A percentile compares a stretch with the other conserved stretches of the same genome.
These are phyloP conservation scores for Arthrinium puccinioides DNA, from an alignment of 2,329 filamentous ascomycete species.

Conservation along the genomic window DNA sequence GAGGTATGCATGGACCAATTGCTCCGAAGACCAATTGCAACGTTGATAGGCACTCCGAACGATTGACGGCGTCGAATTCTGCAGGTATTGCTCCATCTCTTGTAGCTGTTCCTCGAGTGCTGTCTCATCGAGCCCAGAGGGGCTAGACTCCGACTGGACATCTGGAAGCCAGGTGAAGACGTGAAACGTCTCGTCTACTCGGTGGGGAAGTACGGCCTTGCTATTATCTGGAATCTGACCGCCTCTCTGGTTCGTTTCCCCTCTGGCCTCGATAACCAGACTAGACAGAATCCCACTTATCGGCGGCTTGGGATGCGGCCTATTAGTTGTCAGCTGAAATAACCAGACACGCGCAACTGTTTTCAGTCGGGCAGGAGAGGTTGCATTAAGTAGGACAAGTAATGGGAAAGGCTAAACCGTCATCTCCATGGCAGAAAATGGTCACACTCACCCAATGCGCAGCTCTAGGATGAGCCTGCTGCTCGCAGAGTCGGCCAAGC, in stretches of 20 bases:
- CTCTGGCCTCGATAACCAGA: too few relatives aligned
- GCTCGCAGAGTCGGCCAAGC: conserved; percentile 9
- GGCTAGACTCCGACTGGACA: not conserved
- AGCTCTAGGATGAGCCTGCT: conserved; percentile 10
- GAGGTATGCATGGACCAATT: conserved; percentile 9
- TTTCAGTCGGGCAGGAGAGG: too few relatives aligned
- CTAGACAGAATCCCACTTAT: too few relatives aligned
- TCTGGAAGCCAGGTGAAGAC: conserved; percentile 12
- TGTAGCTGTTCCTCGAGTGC: conserved; percentile 5
- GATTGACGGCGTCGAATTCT: conserved; percentile 6
- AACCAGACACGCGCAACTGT: too few relatives aligned
- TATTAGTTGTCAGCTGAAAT: too few relatives aligned
- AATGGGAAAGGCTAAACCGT: too few relatives aligned
- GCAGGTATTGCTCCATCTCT: conserved; percentile 9
- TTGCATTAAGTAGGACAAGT: too few relatives aligned
- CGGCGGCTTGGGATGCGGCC: too few relatives aligned
- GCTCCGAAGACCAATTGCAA: conserved; percentile 10
- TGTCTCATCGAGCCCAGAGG: not conserved
- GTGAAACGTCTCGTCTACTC: conserved; percentile 8
- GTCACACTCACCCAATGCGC: conserved; percentile 7
- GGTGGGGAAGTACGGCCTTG: too few relatives aligned
- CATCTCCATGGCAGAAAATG: too few relatives aligned
- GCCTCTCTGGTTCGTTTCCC: too few relatives aligned
- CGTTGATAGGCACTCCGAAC: conserved; percentile 11
- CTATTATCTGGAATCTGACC: too few relatives aligned